Evolutionary conservation across 768 basidiomycete species (phyloP).

Genomic region (Hygrophorus russula): DNA sequence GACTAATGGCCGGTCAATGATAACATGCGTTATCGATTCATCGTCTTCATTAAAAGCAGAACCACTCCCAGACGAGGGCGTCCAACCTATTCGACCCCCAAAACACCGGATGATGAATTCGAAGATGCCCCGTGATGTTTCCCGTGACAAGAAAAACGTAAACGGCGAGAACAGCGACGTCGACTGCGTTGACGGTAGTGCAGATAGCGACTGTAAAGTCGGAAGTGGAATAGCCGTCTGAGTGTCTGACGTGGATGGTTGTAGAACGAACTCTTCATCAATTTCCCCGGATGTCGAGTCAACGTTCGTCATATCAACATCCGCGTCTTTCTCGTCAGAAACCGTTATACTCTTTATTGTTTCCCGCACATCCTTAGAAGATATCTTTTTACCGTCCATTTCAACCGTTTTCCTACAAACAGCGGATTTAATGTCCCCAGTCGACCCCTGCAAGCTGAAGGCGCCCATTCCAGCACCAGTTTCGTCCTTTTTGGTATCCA

Average conservation of each 20-base stretch:
- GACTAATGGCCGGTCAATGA: slow-evolving; percentile 78
- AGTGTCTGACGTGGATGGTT: slow-evolving; percentile 40
- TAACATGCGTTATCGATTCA: slow-evolving; percentile 84
- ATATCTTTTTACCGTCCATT: slow-evolving; percentile 31
- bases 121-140: slow-evolving; percentile 83
- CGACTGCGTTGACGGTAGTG: slow-evolving; percentile 44
- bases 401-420: slow-evolving; percentile 36
- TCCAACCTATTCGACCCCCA: slow-evolving; percentile 90
- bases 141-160: slow-evolving; percentile 89
- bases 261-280: slow-evolving; percentile 62
- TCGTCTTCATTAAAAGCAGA: slow-evolving; percentile 74
- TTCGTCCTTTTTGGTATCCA: slow-evolving; percentile 78
- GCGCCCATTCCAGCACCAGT: slow-evolving; percentile 82
- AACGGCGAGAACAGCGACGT: slow-evolving; percentile 73
- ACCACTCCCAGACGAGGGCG: slow-evolving; percentile 66
- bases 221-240: slow-evolving; percentile 40
- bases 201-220: slow-evolving; percentile 56
- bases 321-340: slow-evolving; percentile 19
- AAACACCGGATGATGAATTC: slow-evolving; percentile 90
- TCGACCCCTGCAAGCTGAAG: slow-evolving; percentile 56
- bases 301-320: slow-evolving; percentile 25
- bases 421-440: slow-evolving; percentile 19
- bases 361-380: slow-evolving; percentile 45
- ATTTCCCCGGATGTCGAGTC: slow-evolving; percentile 20
- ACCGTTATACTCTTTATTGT: slow-evolving; percentile 44